Conservation (phyloP, 345 rosid genomes). For the Aquilaria sinensis region DNA sequence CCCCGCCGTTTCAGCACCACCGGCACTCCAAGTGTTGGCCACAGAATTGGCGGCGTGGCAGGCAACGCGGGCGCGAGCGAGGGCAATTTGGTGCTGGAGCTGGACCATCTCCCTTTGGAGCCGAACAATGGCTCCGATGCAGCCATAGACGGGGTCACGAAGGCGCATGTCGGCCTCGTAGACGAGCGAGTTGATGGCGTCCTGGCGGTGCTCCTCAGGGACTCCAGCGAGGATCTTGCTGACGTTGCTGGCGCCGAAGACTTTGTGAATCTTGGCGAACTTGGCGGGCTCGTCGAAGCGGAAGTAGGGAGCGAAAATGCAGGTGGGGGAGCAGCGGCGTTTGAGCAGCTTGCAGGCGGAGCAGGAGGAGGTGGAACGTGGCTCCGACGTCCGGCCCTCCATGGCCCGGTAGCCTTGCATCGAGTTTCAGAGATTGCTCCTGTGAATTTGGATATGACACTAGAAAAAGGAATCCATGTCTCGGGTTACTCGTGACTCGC, state of each 20-base stretch:
- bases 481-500: slow-evolving; percentile 24
- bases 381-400: slow-evolving; percentile 38
- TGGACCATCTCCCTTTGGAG: slow-evolving; percentile 63
- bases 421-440: slow-evolving; percentile 10
- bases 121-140: slow-evolving; percentile 84
- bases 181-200: slow-evolving; percentile 76
- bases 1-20: slow-evolving; percentile 16
- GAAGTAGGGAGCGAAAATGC: slow-evolving; percentile 88
- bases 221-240: slow-evolving; percentile 82
- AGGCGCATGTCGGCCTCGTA: slow-evolving; percentile 94
- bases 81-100: slow-evolving; percentile 74
- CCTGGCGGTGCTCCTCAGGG: slow-evolving; percentile 87
- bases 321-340: slow-evolving; percentile 65
- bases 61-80: slow-evolving; percentile 67
- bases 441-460: background rate
- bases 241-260: slow-evolving; percentile 94
- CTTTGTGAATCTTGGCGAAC: slow-evolving; percentile 86
- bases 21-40: slow-evolving; percentile 4
- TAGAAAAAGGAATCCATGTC: slow-evolving; percentile 25
- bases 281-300: slow-evolving; percentile 62
- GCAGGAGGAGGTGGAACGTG: slow-evolving; percentile 77
- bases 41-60: slow-evolving; percentile 27
- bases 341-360: slow-evolving; percentile 94
- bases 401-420: background rate
- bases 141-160: slow-evolving; percentile 83